These are phyloP conservation scores for Claviceps africana DNA, from an alignment of 2,329 filamentous ascomycete species.

Conservation along the genomic window DNA sequence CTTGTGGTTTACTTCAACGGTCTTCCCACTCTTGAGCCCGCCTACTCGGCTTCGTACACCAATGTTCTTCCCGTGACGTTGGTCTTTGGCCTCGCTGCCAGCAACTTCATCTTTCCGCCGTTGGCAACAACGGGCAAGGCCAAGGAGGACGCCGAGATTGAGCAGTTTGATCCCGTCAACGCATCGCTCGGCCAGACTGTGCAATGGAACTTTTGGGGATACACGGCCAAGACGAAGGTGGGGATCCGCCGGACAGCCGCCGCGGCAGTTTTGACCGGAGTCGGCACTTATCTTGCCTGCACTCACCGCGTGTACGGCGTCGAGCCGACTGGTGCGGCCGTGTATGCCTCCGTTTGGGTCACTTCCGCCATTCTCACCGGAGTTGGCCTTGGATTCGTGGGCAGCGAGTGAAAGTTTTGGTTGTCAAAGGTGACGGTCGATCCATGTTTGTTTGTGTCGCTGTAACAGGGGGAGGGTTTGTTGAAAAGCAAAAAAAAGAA, in stretches of 20 bases:
- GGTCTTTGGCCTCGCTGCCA: conserved; percentile 53
- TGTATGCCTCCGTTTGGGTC: conserved; percentile 67
- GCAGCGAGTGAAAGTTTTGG: conserved; percentile 22
- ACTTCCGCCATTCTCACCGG: conserved; percentile 47
- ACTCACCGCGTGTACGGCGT: conserved; percentile 55
- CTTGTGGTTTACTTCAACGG: conserved; percentile 65
- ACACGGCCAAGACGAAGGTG: conserved; percentile 45
- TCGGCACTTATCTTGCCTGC: conserved; percentile 50
- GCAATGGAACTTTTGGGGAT: conserved; percentile 59
- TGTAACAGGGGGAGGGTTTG: too few relatives aligned
- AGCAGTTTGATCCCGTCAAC: conserved; percentile 47
- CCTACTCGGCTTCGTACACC: conserved; percentile 48
- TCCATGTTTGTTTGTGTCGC: not conserved
- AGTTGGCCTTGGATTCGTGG: conserved; percentile 35
- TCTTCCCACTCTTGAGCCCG: conserved; percentile 53
- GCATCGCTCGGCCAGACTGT: conserved; percentile 58
- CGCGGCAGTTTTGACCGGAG: conserved; percentile 40
- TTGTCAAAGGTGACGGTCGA: not conserved
- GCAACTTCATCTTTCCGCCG: conserved; percentile 65
- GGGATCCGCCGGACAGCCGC: conserved; percentile 50
- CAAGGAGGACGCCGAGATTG: conserved; percentile 32
- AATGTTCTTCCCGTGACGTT: conserved; percentile 45
- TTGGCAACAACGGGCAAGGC: conserved; percentile 40
- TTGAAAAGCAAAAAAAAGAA: too few relatives aligned
- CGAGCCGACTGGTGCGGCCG: conserved; percentile 52